Evolutionary conservation across 2,329 filamentous ascomycete genomes (phyloP), one percentile per base, ranked within the genome.

Genomic region (Fusarium buharicum): DNA sequence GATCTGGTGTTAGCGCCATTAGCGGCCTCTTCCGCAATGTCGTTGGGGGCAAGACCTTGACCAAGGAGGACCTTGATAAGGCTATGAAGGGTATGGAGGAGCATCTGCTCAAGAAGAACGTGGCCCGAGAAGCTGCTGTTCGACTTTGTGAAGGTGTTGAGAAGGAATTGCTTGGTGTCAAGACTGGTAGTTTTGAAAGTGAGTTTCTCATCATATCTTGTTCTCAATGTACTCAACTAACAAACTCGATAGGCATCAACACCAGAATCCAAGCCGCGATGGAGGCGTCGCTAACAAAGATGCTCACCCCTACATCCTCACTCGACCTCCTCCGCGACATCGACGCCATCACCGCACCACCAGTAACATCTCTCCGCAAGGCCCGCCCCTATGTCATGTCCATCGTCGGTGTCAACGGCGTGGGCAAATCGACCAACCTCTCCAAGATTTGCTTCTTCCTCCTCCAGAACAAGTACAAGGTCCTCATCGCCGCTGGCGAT

Each of bases 381-480:
- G 77, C 84, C 17, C 89, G 95, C 4, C 95, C 95, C 38, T 99
- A 98, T 74, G 94, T 98, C 71, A 96, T 99, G 74, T 97, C 93
- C 54, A 97, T 99, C 60, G 95, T 99, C 38, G 95, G 95, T 61
- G 95, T 99, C 74, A 99, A 99, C 75, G 95, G 95, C 50, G 95
- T 99, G 33, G 95, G 95, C 73, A 99, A 99, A 80, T 97, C 93
- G 14, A 99, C 95, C 48, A 98, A 97, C 74, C 83, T 99, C 33
- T 94, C 92, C 76, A 99, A 99, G 78, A 97, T 99, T 67, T 96
- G 93, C 76, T 99, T 95, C 79, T 99, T 99, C 80, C 83, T 99
- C 33, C 83, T 99, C 28, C 94, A 99, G 77, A 99, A 99, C 81
- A 93, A 96, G 75, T 96, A 97, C 81, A 91, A 91, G 72, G 93